Conservation (phyloP, 257 asterid genomes). For the Marsdenia floribunda region DNA sequence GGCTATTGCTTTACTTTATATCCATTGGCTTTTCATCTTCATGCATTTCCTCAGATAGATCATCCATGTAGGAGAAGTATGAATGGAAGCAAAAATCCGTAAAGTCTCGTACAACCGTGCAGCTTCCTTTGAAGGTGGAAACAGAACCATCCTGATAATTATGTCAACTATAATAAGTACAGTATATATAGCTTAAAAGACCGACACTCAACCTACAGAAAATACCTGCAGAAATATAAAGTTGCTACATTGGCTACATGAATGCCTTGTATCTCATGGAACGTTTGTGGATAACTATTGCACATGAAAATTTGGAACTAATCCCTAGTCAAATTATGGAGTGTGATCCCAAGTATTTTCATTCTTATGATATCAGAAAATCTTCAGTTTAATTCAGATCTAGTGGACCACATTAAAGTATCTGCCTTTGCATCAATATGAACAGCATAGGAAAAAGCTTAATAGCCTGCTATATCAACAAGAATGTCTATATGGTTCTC, state of each 20-base stretch:
- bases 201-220: neutral
- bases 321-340: neutral
- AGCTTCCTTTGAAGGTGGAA: conserved; percentile 60
- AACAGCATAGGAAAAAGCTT: neutral
- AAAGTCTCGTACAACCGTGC: conserved; percentile 67
- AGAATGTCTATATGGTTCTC: neutral
- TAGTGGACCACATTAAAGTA: neutral
- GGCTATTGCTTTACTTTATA: conserved; percentile 43
- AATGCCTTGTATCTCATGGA: neutral
- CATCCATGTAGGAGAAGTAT: conserved; percentile 90
- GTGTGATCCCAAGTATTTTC: no score
- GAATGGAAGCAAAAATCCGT: conserved; percentile 93
- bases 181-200: neutral
- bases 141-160: conserved; percentile 67
- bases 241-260: neutral
- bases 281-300: neutral
- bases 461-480: neutral
- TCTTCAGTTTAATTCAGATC: neutral
- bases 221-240: neutral
- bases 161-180: conserved; percentile 14
- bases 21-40: conserved; percentile 62
- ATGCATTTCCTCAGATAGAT: conserved; percentile 50
- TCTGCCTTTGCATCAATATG: neutral
- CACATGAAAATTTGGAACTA: neutral
- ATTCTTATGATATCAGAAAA: neutral